These are phyloP conservation scores for Tolypocladium ovalisporum DNA, from an alignment of 2,329 filamentous ascomycete genomes.

Conservation along the genomic window DNA sequence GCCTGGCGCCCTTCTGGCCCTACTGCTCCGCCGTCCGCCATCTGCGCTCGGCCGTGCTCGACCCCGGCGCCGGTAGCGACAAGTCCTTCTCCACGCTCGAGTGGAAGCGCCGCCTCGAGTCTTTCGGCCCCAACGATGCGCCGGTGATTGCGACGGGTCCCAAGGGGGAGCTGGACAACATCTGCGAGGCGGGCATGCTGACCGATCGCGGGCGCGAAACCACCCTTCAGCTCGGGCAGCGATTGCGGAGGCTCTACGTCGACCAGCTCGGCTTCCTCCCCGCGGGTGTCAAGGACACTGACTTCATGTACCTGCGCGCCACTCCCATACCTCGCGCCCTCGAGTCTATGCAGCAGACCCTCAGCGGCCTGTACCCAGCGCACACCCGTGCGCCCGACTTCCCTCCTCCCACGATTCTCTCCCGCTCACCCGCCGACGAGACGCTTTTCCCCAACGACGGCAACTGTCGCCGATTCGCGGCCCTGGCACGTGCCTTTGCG, in stretches of 20 bases:
- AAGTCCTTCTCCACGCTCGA: conserved; percentile 34
- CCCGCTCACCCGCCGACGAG: conserved; percentile 56
- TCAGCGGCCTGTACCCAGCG: conserved; percentile 63
- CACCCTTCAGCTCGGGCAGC: conserved; percentile 56
- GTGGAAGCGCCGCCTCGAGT: conserved; percentile 69
- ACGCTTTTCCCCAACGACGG: conserved; percentile 71
- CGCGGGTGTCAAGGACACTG: conserved; percentile 38
- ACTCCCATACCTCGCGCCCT: conserved; percentile 67
- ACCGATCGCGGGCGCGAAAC: conserved; percentile 66
- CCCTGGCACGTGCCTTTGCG: conserved; percentile 59
- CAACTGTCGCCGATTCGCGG: conserved; percentile 61
- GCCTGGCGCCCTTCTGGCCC: conserved; percentile 66
- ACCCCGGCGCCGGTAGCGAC: conserved; percentile 20
- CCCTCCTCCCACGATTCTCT: conserved; percentile 53
- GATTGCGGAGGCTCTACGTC: conserved; percentile 62
- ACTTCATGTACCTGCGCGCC: conserved; percentile 61
- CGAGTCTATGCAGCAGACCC: conserved; percentile 66
- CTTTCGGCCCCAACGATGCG: conserved; percentile 61
- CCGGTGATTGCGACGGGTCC: conserved; percentile 60
- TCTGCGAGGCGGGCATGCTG: conserved; percentile 71
- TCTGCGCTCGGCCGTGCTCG: conserved; percentile 45
- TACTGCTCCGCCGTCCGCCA: conserved; percentile 74
- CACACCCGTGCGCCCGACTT: conserved; percentile 33
- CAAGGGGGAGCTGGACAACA: conserved; percentile 58
- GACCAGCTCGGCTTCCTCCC: conserved; percentile 66